These are phyloP conservation scores for Cyberlindnera maritima DNA, from an alignment of 805 yeast genomes.

Conservation along the genomic window DNA sequence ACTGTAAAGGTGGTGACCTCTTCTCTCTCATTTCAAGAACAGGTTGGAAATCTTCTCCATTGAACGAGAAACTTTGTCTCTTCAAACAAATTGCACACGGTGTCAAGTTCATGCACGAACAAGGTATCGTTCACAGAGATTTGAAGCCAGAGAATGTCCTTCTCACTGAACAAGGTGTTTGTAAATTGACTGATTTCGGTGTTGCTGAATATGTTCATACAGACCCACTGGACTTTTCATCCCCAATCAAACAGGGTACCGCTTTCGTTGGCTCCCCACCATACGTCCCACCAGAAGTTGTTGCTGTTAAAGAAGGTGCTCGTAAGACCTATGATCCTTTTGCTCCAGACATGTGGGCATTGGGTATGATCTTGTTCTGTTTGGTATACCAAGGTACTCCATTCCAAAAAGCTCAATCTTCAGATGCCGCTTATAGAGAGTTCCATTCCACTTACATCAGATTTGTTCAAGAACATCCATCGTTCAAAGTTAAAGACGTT, in stretches of 20 bases:
- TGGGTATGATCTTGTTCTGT: slow-evolving; percentile 67
- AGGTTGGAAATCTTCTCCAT: slow-evolving; percentile 55
- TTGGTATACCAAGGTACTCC: slow-evolving; percentile 59
- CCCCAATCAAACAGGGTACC: slow-evolving; percentile 36
- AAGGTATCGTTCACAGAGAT: slow-evolving; percentile 70
- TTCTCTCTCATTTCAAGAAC: slow-evolving; percentile 48
- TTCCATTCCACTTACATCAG: slow-evolving; percentile 47
- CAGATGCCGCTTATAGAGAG: slow-evolving; percentile 54
- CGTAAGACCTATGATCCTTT: slow-evolving; percentile 54
- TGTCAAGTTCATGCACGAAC: slow-evolving; percentile 56
- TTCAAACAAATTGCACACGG: slow-evolving; percentile 70
- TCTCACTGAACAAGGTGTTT: slow-evolving; percentile 55
- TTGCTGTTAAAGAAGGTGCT: slow-evolving; percentile 42
- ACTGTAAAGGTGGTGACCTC: slow-evolving; percentile 60
- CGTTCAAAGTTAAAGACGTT: slow-evolving; percentile 45
- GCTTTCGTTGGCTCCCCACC: slow-evolving; percentile 78
- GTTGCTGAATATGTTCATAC: slow-evolving; percentile 65
- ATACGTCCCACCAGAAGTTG: slow-evolving; percentile 76
- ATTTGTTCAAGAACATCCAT: slow-evolving; percentile 39
- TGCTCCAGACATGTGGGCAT: slow-evolving; percentile 68
- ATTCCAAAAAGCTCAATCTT: slow-evolving; percentile 46
- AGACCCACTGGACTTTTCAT: slow-evolving; percentile 45
- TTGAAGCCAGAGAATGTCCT: slow-evolving; percentile 73
- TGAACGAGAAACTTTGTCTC: slow-evolving; percentile 56
- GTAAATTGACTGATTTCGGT: slow-evolving; percentile 75